Base-by-base conservation (phyloP, 2,329 filamentous ascomycete species). In the Chrysoporthe deuterocubensis region DNA sequence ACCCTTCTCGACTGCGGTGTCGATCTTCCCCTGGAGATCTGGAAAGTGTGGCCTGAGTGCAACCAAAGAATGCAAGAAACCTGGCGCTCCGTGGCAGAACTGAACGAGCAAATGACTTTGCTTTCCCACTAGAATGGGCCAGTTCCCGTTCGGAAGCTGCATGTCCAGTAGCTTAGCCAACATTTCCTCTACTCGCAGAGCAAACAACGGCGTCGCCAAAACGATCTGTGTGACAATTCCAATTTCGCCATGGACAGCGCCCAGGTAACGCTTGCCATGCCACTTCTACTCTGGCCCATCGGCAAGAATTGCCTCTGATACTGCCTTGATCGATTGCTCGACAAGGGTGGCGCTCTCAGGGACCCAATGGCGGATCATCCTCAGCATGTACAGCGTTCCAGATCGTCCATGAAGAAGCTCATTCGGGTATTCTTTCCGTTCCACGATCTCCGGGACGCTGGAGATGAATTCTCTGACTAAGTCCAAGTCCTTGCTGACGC, bases 221-320 rank as follows among this genome's bases (percentile, higher is more conserved):
- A 91, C 83, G 16, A 92, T 79, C 76, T 93, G 90, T n/a, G 87
- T 89, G 66, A 93, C 83, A 75, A 91, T 92, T 4, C 90, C 89
- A 37, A 92, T 86, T 14, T 86, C 84, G 8, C 91, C 91, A 73
- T 93, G 89, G 0, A 85, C 87, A 5, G 90, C 87, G 1, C 90
- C 91, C 46, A 91, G 80, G 73, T 91, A 91, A 21, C 79, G 75
- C 71, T 87, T 87, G 16, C 84, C 85, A 68, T 87, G 85, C 87
- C 88, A 92, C 70, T 82, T 84, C 90, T 90, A 92, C 0, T 78
- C 77, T 50, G 77, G 76, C 5, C 75, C 78, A n/a, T 82, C 67
- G 75, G 81, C 78, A 71, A 92, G 79, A 65, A 92, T 90, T 48
- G 84, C 83, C 44, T 87, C 82, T 32, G 88, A 84, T 1, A 92